Percentiles rank a stretch among this genome's conserved stretches.
phyloP scores from a whole-genome alignment of 1,284 basidiomycete species.

The Porogramme epimiltina region DNA sequence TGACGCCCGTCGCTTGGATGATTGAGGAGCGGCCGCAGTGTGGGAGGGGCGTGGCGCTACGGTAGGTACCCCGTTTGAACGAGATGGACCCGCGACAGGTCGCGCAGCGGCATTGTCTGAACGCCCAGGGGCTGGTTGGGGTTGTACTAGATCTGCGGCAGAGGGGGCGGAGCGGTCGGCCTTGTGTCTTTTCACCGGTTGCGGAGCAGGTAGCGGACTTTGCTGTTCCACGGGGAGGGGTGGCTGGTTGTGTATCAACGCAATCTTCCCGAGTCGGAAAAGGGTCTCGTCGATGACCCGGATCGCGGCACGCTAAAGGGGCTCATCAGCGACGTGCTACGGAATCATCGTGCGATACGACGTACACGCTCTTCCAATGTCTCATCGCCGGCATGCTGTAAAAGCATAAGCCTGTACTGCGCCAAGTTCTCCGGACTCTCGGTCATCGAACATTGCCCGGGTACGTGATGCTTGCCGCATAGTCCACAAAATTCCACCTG shows the following conservation, averaged over 20 bases:
- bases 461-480: constrained; percentile 55
- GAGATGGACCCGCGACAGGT: constrained; percentile 11
- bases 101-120: neutral
- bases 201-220: constrained; percentile 2
- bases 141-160: neutral
- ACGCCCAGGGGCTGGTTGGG: neutral
- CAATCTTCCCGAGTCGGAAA: constrained; percentile 49
- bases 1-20: constrained; percentile 41
- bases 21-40: constrained; percentile 13
- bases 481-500: constrained; percentile 50
- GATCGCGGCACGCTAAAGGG: constrained; percentile 57
- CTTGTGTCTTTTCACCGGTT: constrained; percentile 17
- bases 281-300: constrained; percentile 66
- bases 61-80: constrained; percentile 1
- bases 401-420: constrained; percentile 66
- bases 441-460: constrained; percentile 62
- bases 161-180: neutral
- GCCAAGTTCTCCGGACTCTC: constrained; percentile 63
- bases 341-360: constrained; percentile 1
- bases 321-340: neutral
- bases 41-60: constrained; percentile 2
- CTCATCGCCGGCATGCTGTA: constrained; percentile 63
- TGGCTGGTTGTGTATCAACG: constrained; percentile 63
- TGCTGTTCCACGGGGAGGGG: constrained; percentile 51
- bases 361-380: constrained; percentile 63